Conservation (phyloP, 768 basidiomycete genomes). For the Trametes cinnabarina region DNA sequence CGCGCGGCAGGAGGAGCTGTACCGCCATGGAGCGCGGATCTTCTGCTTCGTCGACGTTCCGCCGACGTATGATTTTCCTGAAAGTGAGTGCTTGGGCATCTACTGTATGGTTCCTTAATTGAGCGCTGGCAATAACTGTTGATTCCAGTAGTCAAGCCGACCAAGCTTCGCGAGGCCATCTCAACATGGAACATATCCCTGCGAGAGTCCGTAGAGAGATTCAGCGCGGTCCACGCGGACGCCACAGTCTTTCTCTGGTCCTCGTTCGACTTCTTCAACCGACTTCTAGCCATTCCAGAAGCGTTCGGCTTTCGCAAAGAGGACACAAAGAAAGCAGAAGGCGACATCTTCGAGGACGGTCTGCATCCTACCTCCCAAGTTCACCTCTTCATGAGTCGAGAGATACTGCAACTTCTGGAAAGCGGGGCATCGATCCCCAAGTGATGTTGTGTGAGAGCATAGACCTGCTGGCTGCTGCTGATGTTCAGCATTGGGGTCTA, state of each 20-base stretch:
- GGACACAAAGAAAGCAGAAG: slow-evolving; percentile 35
- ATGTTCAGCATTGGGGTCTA: no score
- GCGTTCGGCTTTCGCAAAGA: slow-evolving; percentile 36
- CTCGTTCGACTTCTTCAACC: slow-evolving; percentile 43
- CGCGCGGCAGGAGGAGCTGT: slow-evolving; percentile 45
- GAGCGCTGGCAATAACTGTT: no score
- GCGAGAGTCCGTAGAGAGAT: slow-evolving; percentile 29
- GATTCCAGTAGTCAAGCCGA: neutral
- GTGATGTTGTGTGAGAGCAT: no score
- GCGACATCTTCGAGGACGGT: slow-evolving; percentile 48
- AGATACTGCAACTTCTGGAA: slow-evolving; percentile 36
- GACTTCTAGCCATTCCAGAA: slow-evolving; percentile 47
- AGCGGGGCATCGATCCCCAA: neutral
- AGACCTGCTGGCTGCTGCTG: no score
- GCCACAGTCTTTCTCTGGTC: slow-evolving; percentile 50
- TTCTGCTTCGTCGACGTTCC: slow-evolving; percentile 62
- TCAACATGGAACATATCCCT: slow-evolving; percentile 48
- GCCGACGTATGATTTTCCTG: slow-evolving; percentile 46
- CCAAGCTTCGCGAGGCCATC: neutral
- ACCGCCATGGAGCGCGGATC: slow-evolving; percentile 42
- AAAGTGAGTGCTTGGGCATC: neutral
- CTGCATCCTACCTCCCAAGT: slow-evolving; percentile 52
- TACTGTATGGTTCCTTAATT: no score
- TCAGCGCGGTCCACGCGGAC: slow-evolving; percentile 43
- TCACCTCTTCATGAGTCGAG: slow-evolving; percentile 45